Percentiles rank a stretch among this genome's conserved stretches.
Conservation (phyloP, 2,329 filamentous ascomycete genomes). For the Aspergillus awamori region DNA sequence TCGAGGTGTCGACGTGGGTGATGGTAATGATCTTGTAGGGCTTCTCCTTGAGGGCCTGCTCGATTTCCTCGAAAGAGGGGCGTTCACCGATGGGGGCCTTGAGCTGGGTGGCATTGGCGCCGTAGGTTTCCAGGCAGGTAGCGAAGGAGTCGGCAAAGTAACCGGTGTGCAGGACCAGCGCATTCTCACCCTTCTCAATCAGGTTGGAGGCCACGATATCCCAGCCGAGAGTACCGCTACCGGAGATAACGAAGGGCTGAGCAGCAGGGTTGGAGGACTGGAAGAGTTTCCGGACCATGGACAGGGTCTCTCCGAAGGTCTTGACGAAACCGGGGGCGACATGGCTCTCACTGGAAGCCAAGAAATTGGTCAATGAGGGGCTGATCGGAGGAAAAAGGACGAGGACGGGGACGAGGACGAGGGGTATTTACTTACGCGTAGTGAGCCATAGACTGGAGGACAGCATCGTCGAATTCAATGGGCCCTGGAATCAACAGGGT, state of each 20-base stretch:
- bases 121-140: constrained; percentile 88
- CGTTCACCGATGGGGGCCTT: constrained; percentile 86
- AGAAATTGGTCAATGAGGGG: background rate
- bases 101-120: constrained; percentile 84
- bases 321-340: constrained; percentile 87
- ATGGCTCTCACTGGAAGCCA: constrained; percentile 76
- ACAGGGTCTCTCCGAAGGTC: constrained; percentile 85
- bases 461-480: constrained; percentile 97
- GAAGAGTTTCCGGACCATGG: constrained; percentile 89
- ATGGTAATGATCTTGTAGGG: constrained; percentile 93
- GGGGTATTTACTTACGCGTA: constrained; percentile 56
- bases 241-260: constrained; percentile 91
- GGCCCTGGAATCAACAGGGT: constrained; percentile 94
- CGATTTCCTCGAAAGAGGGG: constrained; percentile 83
- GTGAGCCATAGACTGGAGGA: constrained; percentile 92
- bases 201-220: constrained; percentile 94
- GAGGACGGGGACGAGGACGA: constrained; percentile 18
- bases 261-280: constrained; percentile 79
- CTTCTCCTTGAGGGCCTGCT: constrained; percentile 84
- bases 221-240: constrained; percentile 95
- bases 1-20: constrained; percentile 97
- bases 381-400: too few species aligned
- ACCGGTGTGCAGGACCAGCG: constrained; percentile 89
- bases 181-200: constrained; percentile 84
- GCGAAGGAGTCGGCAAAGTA: constrained; percentile 97